Conservation (phyloP, 306 rosid genomes). For the Dicorynia guianensis region DNA sequence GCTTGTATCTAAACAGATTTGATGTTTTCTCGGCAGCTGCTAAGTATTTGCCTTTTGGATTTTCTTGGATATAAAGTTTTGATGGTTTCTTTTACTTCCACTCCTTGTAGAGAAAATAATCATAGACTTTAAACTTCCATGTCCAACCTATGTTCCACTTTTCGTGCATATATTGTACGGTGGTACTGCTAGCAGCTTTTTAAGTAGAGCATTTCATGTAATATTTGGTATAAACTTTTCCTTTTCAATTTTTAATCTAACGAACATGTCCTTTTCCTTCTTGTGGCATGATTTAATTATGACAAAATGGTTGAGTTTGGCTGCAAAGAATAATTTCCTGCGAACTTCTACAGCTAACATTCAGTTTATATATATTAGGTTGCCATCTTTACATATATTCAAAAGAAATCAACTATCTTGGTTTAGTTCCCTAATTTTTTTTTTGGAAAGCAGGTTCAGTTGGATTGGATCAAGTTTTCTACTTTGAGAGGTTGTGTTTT, state of each 20-base stretch:
- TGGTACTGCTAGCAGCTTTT: background rate
- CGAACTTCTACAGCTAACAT: conserved; percentile 2
- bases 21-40: too few species aligned
- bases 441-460: background rate
- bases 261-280: background rate
- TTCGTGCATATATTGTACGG: too few species aligned
- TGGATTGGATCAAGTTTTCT: background rate
- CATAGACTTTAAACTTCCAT: too few species aligned
- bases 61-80: too few species aligned
- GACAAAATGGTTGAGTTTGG: conserved; percentile 2
- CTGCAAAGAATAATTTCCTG: conserved; percentile 8
- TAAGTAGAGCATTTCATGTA: background rate
- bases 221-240: background rate
- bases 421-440: background rate
- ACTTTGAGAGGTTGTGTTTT: background rate
- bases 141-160: too few species aligned
- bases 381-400: background rate
- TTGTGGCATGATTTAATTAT: background rate
- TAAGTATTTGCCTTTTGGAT: too few species aligned
- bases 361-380: background rate
- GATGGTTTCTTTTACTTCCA: too few species aligned
- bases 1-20: too few species aligned
- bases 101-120: too few species aligned
- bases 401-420: background rate
- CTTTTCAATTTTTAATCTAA: background rate